These are phyloP conservation scores for Venturia effusa DNA, from an alignment of 2,329 filamentous ascomycete genomes.

Conservation along the genomic window DNA sequence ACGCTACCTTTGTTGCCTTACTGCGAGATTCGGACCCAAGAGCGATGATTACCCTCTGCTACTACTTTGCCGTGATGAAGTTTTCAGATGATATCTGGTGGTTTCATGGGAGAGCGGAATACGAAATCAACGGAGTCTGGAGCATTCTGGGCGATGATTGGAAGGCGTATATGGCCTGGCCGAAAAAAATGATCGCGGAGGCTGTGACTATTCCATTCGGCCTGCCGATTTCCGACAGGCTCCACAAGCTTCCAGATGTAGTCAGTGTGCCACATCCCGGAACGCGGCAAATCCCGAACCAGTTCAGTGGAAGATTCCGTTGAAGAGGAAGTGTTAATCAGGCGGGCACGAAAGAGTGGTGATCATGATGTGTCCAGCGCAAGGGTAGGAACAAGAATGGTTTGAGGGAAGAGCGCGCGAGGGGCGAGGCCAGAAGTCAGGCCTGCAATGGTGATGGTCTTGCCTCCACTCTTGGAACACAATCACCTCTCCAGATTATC, in stretches of 20 bases:
- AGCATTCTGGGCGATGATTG: conserved; percentile 6
- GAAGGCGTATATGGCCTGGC: conserved; percentile 7
- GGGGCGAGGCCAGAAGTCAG: no score
- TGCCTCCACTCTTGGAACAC: no score
- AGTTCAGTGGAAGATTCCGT: no score
- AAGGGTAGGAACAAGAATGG: no score
- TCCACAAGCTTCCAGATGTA: neutral
- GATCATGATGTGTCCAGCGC: no score
- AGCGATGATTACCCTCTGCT: conserved; percentile 7
- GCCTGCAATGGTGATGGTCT: no score
- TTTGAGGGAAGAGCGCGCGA: no score
- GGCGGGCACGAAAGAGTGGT: no score
- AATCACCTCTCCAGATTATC: no score
- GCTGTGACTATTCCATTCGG: neutral
- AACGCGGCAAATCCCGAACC: neutral
- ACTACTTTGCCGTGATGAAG: conserved; percentile 11
- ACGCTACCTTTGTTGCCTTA: conserved; percentile 3
- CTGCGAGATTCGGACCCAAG: conserved; percentile 2
- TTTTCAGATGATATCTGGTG: conserved; percentile 8
- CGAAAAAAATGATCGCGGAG: conserved; percentile 5
- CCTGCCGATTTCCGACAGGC: neutral
- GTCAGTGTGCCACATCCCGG: neutral
- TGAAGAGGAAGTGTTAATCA: neutral
- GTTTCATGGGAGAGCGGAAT: conserved; percentile 7
- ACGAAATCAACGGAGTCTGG: conserved; percentile 7